A percentile compares a stretch with the other conserved stretches of the same genome.
Evolutionary conservation across 2,329 filamentous ascomycete genomes (phyloP).

Genomic region (Cryoendolithus antarcticus): DNA sequence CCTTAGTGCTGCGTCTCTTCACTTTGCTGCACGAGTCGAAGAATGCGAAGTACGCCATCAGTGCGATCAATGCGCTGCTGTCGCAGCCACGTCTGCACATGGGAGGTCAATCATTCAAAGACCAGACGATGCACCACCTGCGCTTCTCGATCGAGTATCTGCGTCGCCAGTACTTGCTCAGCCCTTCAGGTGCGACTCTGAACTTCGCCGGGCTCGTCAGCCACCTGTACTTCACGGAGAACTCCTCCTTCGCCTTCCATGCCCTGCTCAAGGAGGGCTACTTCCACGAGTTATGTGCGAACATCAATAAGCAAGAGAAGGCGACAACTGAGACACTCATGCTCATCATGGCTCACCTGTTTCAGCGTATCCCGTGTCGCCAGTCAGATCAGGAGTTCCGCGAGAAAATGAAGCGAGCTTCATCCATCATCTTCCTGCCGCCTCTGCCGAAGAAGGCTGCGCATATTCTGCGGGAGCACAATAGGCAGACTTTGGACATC

Average conservation of each 20-base stretch:
- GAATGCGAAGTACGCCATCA: constrained; percentile 48
- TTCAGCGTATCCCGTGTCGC: constrained; percentile 45
- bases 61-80: constrained; percentile 53
- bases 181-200: constrained; percentile 47
- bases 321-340: constrained; percentile 47
- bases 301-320: constrained; percentile 40
- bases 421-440: constrained; percentile 54
- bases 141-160: constrained; percentile 74
- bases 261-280: constrained; percentile 59
- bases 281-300: constrained; percentile 51
- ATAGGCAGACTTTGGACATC: constrained; percentile 50
- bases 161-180: constrained; percentile 54
- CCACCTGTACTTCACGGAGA: constrained; percentile 67
- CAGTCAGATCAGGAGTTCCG: constrained; percentile 37
- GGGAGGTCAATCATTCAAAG: constrained; percentile 54
- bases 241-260: constrained; percentile 65
- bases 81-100: constrained; percentile 60
- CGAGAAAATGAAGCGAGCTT: constrained; percentile 41
- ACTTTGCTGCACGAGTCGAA: constrained; percentile 55
- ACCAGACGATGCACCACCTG: constrained; percentile 61
- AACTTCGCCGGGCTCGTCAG: constrained; percentile 61
- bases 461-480: constrained; percentile 47
- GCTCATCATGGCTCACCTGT: constrained; percentile 58
- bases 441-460: constrained; percentile 46
- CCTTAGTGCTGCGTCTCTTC: constrained; percentile 56